Evolutionary conservation across 106 monocot species (phyloP), one percentile per base, ranked within the genome.

Genomic region (Allium cepa): DNA sequence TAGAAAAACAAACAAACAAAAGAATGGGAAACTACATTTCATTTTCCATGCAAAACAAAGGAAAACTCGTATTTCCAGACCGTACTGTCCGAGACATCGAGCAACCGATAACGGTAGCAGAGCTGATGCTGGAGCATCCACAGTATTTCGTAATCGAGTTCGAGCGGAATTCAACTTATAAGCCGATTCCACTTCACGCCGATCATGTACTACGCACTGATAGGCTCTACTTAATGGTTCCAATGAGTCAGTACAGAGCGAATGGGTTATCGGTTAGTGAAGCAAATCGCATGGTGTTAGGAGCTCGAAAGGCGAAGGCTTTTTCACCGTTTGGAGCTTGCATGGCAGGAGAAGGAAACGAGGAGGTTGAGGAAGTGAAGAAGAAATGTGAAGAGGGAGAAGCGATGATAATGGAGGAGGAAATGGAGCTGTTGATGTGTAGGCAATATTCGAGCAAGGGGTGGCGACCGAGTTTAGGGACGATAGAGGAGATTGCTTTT

Each of bases 81-180:
- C 84, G 85, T 49, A 69, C 60, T 10, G 28, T 76, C 7, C 76
- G 48, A 3, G 28, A 22, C 17, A 26, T 92, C 56, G 59, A 74
- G 63, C 72, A 45, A 16, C 63, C 80, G 10, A 60, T 73, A 9
- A 53, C 73, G 0, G 92, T 66, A 0, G 92, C 82, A 7, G 92
- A 92, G 82, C 79, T 92, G n/a, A 92, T 92, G 91, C 79, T 92
- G 26, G 84, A 92, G 17, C 72, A 87, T 70, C 84, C 91, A 10
- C 48, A 60, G 11, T 77, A 87, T 14, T 72, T 75, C 67, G 87
- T 92, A 26, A 48, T 81, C 63, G 82, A 88, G 69, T 73, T 59
- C 67, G 45, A 36, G n/a, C 56, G 45, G 16, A 53, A 7, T n/a
- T 68, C 67, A 0, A 12, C 67, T 26, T 26, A 26, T 5, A 79